Evolutionary conservation across 2,329 filamentous ascomycete genomes (phyloP), one percentile per base, ranked within the genome.

Genomic region (Penicillium sp.): DNA sequence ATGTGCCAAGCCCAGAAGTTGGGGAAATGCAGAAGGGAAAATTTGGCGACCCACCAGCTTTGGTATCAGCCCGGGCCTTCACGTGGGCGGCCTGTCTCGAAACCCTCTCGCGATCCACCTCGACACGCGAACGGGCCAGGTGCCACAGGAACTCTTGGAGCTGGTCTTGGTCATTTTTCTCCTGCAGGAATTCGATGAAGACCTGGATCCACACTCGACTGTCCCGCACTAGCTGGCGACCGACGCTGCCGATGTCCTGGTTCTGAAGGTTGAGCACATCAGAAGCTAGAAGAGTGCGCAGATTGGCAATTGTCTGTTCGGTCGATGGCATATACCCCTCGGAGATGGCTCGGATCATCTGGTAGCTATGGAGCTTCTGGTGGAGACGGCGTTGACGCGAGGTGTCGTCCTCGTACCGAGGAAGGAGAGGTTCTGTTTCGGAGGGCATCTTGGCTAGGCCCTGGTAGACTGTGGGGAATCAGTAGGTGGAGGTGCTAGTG

Each of bases 71-170:
- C 60, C 80, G 84, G 4, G 80, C 77, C 66, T 83, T 87, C 14
- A 80, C 80, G 57, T 78, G 79, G 41, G 77, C 77, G 3, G 83
- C 86, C 41, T 80, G 78, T 33, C 77, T 72, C 2, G 79, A 77
- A 37, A 91, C 73, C 52, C 88, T 79, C 14, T 81, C 76, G 1
- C 83, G 75, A 59, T 91, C 84, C 3, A 92, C 71, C 1, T 80
- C 80, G 5, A 93, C 74, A 29, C 81, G 80, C n/a, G 89, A 84
- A 65, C 88, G 86, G 55, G 83, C 75, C 39, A 95, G 70, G 61
- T 86, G 90, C 90, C 90, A 96, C 33, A 95, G 77, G 56, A 96
- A 88, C 62, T 96, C 89, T 68, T 97, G 92, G 14, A 97, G 81
- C 67, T 95, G 87, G 69, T 97, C 89, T 13, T 81, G 71, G 53